These are phyloP conservation scores for Arthrobotrys conoides DNA, from an alignment of 2,329 filamentous ascomycete genomes.

Conservation along the genomic window DNA sequence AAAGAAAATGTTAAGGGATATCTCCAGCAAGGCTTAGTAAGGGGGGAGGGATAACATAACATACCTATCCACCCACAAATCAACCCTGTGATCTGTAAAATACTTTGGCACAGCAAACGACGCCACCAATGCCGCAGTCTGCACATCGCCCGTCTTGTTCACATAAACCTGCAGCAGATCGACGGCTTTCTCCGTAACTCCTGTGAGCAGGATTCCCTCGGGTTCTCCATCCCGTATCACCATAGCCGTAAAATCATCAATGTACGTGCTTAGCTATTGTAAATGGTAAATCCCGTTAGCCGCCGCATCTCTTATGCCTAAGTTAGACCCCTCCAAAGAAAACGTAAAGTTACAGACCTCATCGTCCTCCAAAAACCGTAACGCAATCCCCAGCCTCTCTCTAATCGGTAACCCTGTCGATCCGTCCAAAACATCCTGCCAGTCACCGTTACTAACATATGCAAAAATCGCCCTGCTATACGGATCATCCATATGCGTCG, in stretches of 20 bases:
- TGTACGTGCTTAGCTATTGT: conserved; percentile 75
- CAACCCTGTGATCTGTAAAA: conserved; percentile 81
- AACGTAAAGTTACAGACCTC: conserved; percentile 36
- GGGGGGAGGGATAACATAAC: neutral
- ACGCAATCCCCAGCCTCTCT: conserved; percentile 81
- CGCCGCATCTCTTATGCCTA: neutral
- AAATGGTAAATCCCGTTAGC: neutral
- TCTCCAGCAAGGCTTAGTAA: neutral
- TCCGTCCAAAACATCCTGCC: conserved; percentile 81
- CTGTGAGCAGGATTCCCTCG: conserved; percentile 82
- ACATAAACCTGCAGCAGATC: conserved; percentile 83
- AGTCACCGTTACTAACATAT: conserved; percentile 82
- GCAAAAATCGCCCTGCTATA: conserved; percentile 85
- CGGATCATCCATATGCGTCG: conserved; percentile 77
- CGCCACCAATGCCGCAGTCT: conserved; percentile 82
- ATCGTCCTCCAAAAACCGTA: conserved; percentile 76
- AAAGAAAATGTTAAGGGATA: neutral
- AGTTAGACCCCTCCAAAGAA: neutral
- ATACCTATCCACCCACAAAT: conserved; percentile 72
- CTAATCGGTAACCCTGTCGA: conserved; percentile 77
- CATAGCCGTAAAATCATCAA: conserved; percentile 75
- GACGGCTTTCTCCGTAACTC: conserved; percentile 79
- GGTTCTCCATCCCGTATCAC: conserved; percentile 78
- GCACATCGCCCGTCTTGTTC: conserved; percentile 81
- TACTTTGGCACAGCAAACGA: conserved; percentile 82